Base-by-base conservation (phyloP, 805 yeast species). In the Saitoella complicata region DNA sequence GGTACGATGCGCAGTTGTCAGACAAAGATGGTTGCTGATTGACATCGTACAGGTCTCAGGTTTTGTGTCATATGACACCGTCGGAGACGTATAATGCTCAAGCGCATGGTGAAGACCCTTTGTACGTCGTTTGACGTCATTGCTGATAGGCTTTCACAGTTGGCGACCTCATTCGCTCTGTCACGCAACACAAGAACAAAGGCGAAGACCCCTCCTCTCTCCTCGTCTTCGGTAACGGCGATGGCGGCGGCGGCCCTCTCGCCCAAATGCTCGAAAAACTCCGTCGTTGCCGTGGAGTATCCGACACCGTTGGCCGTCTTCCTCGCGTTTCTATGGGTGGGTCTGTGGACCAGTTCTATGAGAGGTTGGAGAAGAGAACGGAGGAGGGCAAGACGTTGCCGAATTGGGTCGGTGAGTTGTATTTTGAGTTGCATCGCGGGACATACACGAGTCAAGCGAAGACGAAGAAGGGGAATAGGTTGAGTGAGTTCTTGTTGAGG, bases 181-280 rank as follows among this genome's bases (percentile, higher is more conserved):
- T 78, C 45, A 64, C 67, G 30, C 88, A 85, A 56, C 94, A 91
- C 64, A 82, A 87, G 64, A 84, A 87, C 55, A 65, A 82, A 51
- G 78, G 85, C 46, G 75, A 77, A 49, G 86, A 78, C 45, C 88
- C 82, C 48, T 76, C 82, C 7, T 88, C 94, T 0, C 66, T 88
- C 53, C 65, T 91, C 57, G 66, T 86, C 38, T 91, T 74, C 55
- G 98, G 98, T 37, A 78, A 81, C 55, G 98, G 98, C 55, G 98
- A 88, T 59, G 98, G 98, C 54, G 98, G 98, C 49, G 98, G 98
- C 51, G 98, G 98, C 6, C 97, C 98, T 40, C 78, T 84, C 4
- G 81, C 82, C 37, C 94, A 83, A 56, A 87, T 86, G 94, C 56
- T 88, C 50, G 97, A 91, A 58, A 87, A 85, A 59, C 69, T 88